Evolutionary conservation across 2,329 filamentous ascomycete species (phyloP), one percentile per base, ranked within the genome.

Genomic region (Penicillium sp.): DNA sequence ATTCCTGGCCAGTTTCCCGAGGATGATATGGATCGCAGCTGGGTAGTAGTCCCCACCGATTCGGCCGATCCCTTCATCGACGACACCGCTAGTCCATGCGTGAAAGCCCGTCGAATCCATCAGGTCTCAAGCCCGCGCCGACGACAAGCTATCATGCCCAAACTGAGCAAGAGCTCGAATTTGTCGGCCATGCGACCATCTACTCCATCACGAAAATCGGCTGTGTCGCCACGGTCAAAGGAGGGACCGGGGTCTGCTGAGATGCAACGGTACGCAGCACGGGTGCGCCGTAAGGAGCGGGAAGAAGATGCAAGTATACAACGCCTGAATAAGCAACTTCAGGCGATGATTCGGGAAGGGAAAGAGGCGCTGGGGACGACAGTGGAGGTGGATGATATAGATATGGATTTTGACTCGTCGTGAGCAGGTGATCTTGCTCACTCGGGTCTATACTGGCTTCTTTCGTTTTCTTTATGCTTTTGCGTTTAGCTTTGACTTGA

Each of bases 261-360:
- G 67, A 90, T 90, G 7, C 88, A 88, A 69, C 83, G 84, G 45
- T 85, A 93, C 55, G 87, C 91, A 6, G 86, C 87, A n/a, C 84
- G 86, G 68, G 84, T 88, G 63, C 81, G 86, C 24, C 84, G 85
- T 50, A 89, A 90, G 56, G 91, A 96, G 66, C 82, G 86, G 46
- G 88, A 93, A 65, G 84, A 90, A 8, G 92, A 98, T 65, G 85
- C 87, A 44, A 87, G 89, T 52, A 89, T 98, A 65, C 86, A 86
- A 48, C 85, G 88, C 26, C 86, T 98, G 74, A 96, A 95, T 70
- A 82, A 85, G 48, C 86, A 90, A 65, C 78, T 98, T 48, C 85
- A 90, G 69, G 89, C 88, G 33, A 91, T 99, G 89, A 96, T 99
- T 53, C 83, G 87, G 2, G 89, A 98, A 74, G 95, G 93, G 0